Evolutionary conservation across 83 land plant species (phyloP).

Genomic region (Thuja plicata): DNA sequence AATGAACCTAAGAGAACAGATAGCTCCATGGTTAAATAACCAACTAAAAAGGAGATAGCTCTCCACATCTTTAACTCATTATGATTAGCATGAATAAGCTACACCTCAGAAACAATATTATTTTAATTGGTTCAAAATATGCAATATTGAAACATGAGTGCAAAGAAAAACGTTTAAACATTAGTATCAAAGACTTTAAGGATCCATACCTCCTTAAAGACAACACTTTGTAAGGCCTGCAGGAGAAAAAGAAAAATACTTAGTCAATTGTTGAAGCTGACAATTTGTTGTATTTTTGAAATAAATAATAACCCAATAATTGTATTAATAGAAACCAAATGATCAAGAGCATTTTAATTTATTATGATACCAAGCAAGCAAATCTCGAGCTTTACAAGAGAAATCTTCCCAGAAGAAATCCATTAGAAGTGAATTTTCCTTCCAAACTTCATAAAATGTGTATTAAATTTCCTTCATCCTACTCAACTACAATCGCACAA

Average conservation of each 20-base stretch:
- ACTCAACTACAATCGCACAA: too few relatives aligned
- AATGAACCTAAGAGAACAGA: not conserved
- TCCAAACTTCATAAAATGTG: not conserved
- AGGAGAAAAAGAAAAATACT: constrained; percentile 14
- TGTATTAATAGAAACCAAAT: not conserved
- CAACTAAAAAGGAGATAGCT: not conserved
- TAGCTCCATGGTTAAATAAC: not conserved
- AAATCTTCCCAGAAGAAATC: not conserved
- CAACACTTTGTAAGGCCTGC: constrained; percentile 89
- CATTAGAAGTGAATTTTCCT: not conserved
- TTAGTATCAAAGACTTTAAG: not conserved
- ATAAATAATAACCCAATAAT: not conserved
- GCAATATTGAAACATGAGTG: not conserved
- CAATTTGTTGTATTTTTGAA: not conserved
- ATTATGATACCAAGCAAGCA: not conserved
- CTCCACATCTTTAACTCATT: not conserved
- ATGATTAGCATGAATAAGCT: not conserved
- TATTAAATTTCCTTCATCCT: not conserved
- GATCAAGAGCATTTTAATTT: not conserved
- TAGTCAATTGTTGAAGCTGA: not conserved
- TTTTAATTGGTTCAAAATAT: not conserved
- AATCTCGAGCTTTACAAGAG: not conserved
- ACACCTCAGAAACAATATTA: not conserved
- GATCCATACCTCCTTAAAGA: constrained; percentile 68
- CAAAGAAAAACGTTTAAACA: not conserved